These are phyloP conservation scores for Cadophora luteo-olivacea DNA, from an alignment of 2,329 filamentous ascomycete species.

Conservation along the genomic window DNA sequence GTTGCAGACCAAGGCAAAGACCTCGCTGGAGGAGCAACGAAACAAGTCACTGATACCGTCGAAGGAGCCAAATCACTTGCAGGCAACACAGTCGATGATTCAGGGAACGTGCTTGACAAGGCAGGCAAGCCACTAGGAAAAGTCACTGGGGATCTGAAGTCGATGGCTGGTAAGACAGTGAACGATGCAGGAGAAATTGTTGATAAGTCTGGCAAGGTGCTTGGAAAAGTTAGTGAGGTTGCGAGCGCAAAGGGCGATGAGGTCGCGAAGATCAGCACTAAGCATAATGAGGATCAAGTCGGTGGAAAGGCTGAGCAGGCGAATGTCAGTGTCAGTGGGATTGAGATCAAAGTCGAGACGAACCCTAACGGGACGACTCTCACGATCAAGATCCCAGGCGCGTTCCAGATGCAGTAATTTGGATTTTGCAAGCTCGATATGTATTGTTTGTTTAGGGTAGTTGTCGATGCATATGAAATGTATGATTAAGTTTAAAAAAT, in stretches of 20 bases:
- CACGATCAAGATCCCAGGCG: conserved; percentile 38
- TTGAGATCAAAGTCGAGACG: conserved; percentile 40
- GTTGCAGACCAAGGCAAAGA: not conserved
- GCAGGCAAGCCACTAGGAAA: conserved; percentile 18
- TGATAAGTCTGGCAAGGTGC: conserved; percentile 21
- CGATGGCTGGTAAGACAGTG: conserved; percentile 22
- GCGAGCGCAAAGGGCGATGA: conserved; percentile 6
- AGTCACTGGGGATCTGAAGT: conserved; percentile 16
- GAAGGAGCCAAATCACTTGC: conserved; percentile 20
- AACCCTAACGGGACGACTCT: conserved; percentile 39
- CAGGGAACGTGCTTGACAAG: conserved; percentile 22
- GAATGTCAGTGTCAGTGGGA: conserved; percentile 28
- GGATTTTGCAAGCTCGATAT: not conserved
- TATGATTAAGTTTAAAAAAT: not conserved
- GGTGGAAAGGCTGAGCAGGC: conserved; percentile 5
- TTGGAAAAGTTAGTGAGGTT: conserved; percentile 20
- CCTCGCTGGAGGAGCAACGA: conserved; percentile 9
- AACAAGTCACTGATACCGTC: conserved; percentile 8
- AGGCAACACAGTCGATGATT: conserved; percentile 27
- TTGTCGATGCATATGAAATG: not conserved
- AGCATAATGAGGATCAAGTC: not conserved
- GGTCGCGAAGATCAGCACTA: not conserved
- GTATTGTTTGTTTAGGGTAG: not conserved
- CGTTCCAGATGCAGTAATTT: conserved; percentile 27
- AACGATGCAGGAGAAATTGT: conserved; percentile 28